These are phyloP conservation scores for Sclerotinia trifoliorum DNA, from an alignment of 2,329 filamentous ascomycete species.

Conservation along the genomic window DNA sequence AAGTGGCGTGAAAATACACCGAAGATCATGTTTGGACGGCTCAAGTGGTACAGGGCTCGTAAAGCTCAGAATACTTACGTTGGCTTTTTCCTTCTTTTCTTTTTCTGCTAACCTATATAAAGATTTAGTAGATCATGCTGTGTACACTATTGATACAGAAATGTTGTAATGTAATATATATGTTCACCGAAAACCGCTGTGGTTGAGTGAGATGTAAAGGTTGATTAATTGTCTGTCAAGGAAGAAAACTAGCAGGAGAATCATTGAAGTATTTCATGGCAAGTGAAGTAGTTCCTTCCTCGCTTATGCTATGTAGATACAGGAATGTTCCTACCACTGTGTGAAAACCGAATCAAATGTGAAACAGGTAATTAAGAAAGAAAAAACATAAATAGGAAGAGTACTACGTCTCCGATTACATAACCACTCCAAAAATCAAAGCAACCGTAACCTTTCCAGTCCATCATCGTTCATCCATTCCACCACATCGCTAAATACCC, in stretches of 20 bases:
- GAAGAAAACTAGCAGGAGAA: not conserved
- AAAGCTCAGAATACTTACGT: not conserved
- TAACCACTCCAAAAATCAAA: no score
- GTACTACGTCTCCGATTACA: no score
- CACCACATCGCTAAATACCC: no score
- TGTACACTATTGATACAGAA: not conserved
- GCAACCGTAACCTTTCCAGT: no score
- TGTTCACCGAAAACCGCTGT: not conserved
- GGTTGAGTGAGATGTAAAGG: not conserved
- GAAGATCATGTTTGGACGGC: not conserved
- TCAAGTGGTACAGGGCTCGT: no score
- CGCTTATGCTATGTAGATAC: not conserved
- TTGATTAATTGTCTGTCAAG: not conserved
- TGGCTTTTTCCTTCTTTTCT: no score
- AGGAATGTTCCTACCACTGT: not conserved
- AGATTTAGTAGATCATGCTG: no score
- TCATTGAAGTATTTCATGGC: not conserved
- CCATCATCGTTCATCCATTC: no score
- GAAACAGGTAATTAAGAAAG: not conserved
- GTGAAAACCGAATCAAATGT: not conserved
- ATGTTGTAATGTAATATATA: not conserved
- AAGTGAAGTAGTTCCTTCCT: not conserved
- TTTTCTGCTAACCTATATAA: no score
- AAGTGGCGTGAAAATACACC: not conserved
- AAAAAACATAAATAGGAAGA: not conserved